Conservation (phyloP, 1,284 basidiomycete species). For the Trichosporon asahii region DNA sequence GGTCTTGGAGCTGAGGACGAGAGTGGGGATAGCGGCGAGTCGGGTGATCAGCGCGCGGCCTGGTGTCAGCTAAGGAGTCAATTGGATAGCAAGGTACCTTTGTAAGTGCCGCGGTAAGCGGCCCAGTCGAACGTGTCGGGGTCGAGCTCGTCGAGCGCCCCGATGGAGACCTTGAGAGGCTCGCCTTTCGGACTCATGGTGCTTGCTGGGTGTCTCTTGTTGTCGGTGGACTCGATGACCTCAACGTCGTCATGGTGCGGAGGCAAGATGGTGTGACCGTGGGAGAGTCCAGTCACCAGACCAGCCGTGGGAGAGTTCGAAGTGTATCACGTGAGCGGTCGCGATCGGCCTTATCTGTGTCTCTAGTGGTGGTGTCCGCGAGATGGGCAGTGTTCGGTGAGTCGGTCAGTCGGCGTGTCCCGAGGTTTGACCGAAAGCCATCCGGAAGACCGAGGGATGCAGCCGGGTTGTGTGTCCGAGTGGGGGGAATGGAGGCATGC, state of each 20-base stretch:
- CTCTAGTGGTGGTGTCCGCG: neutral
- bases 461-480: neutral
- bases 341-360: neutral
- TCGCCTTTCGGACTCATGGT: slow-evolving; percentile 1
- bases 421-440: neutral
- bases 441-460: neutral
- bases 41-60: slow-evolving; percentile 47
- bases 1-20: slow-evolving; percentile 20
- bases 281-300: neutral
- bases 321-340: neutral
- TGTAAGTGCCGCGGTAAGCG: slow-evolving; percentile 38
- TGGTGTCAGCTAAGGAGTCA: slow-evolving; percentile 17
- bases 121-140: slow-evolving; percentile 28
- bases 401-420: neutral
- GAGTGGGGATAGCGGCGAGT: slow-evolving; percentile 28
- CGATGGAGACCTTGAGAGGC: neutral
- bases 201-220: neutral
- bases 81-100: slow-evolving; percentile 28
- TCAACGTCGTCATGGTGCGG: neutral
- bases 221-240: neutral
- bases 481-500: neutral
- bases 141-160: slow-evolving; percentile 17
- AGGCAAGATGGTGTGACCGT: neutral
- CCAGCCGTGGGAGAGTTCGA: neutral
- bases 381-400: neutral